Evolutionary conservation across 306 rosid genomes (phyloP), one percentile per base, ranked within the genome.

Genomic region (Trifolium dubium): DNA sequence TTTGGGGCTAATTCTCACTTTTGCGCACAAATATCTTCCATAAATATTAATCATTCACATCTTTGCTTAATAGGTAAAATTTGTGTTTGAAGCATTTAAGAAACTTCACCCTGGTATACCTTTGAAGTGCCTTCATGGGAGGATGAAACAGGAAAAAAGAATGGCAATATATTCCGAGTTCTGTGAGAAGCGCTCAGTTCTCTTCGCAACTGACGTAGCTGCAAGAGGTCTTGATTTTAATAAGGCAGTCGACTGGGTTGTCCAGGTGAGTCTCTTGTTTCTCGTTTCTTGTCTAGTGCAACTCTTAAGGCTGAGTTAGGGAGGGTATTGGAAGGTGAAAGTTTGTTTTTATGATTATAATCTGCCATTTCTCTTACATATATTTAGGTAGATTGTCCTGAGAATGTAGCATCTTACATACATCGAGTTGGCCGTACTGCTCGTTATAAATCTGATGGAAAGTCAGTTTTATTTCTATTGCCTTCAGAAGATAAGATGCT

Each of bases 341-440:
- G 17, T 46, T 76, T 83, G 58, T 39, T 49, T 14, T 54, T 59
- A 53, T 62, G 61, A 41, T 30, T 35, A 59, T 51, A 58, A 19
- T 60, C 72, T 76, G 39, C 28, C 73, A 47, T 72, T 19, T 50
- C 53, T 74, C 49, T 46, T 73, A 6, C 66, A 53, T 75, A 7
- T 40, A 41, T 83, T 65, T 68, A 94, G 98, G 89, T 87, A 63
- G 98, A 91, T 83, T 94, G 98, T 80, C 97, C 98, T 15, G 97
- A 91, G 56, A 83, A 88, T 80, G 93, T 88, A 56, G 92, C 88
- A 69, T 76, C 96, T 53, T 94, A 94, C 85, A 92, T 94, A 76
- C 97, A 94, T 64, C 87, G 97, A 88, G 98, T 92, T 83, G 98
- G 98, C 6, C 96, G 98, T 50, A 94, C 98, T 63, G 98, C 97